phyloP scores from a whole-genome alignment of 208 protist genomes.

The Trypanosoma platydactyli region DNA sequence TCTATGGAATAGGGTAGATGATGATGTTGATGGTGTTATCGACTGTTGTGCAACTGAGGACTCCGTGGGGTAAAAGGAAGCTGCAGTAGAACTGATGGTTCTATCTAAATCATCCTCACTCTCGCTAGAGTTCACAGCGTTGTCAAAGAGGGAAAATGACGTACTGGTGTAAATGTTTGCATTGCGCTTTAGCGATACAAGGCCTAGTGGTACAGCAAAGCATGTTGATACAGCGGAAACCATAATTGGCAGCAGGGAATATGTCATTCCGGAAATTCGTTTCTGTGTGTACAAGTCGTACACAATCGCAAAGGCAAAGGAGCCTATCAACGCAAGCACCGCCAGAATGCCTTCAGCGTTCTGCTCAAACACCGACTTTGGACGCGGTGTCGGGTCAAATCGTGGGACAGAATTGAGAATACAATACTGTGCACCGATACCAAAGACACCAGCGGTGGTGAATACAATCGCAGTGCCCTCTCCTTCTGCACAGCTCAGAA shows the following conservation, averaged over 20 bases:
- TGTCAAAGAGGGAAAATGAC: conserved; percentile 34
- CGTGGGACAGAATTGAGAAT: conserved; percentile 46
- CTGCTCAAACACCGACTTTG: conserved; percentile 35
- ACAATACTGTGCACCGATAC: conserved; percentile 47
- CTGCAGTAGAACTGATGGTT: neutral
- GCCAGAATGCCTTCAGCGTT: conserved; percentile 77
- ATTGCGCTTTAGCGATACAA: conserved; percentile 72
- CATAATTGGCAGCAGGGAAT: conserved; percentile 49
- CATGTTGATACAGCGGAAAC: conserved; percentile 52
- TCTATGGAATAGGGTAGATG: neutral
- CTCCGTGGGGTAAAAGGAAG: no score
- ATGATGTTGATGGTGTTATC: neutral
- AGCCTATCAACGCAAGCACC: conserved; percentile 48
- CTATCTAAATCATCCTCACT: conserved; percentile 24
- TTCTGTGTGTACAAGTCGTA: conserved; percentile 38
- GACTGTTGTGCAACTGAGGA: neutral
- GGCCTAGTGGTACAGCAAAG: conserved; percentile 62
- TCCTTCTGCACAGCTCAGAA: conserved; percentile 44
- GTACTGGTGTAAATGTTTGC: conserved; percentile 39
- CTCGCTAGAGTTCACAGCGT: conserved; percentile 27
- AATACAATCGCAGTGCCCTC: conserved; percentile 38
- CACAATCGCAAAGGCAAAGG: conserved; percentile 53
- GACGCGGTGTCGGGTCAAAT: conserved; percentile 45
- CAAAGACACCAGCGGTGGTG: conserved; percentile 37
- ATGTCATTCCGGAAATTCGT: conserved; percentile 20